Conservation (phyloP, 2,329 filamentous ascomycete species). For the Neopestalotiopsis clavispora region DNA sequence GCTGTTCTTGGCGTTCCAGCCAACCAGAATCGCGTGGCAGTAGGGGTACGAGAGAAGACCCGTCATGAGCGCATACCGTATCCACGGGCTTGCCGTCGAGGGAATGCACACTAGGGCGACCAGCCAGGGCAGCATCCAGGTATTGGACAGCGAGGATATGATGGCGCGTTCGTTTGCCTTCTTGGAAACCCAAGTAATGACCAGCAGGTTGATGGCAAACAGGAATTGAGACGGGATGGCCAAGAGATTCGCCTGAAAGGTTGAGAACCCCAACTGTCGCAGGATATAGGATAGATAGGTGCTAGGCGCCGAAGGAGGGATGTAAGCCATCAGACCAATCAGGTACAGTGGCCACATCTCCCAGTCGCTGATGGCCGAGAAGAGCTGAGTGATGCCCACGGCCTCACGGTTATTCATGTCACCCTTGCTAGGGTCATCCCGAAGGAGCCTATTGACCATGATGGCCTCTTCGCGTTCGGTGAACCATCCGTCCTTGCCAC, state of each 20-base stretch:
- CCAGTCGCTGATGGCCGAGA: slow-evolving; percentile 58
- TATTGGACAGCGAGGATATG: slow-evolving; percentile 49
- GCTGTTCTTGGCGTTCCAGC: slow-evolving; percentile 52
- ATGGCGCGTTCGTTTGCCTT: slow-evolving; percentile 48
- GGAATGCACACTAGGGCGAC: slow-evolving; percentile 47
- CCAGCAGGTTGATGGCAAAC: slow-evolving; percentile 46
- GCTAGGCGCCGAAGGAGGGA: slow-evolving; percentile 53
- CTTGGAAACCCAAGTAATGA: slow-evolving; percentile 28
- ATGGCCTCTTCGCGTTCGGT: slow-evolving; percentile 62
- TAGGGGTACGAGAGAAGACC: slow-evolving; percentile 53
- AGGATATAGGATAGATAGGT: slow-evolving; percentile 66
- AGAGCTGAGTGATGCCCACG: slow-evolving; percentile 54
- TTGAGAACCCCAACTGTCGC: slow-evolving; percentile 60
- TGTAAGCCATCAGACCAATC: slow-evolving; percentile 57
- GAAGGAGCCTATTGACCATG: slow-evolving; percentile 61
- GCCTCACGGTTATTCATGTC: slow-evolving; percentile 66
- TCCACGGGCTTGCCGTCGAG: slow-evolving; percentile 43
- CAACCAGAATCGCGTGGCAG: slow-evolving; percentile 52
- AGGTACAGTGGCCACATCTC: slow-evolving; percentile 54
- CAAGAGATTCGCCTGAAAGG: slow-evolving; percentile 67
- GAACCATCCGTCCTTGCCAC: slow-evolving; percentile 63
- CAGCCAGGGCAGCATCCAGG: slow-evolving; percentile 56
- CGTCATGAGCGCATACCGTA: slow-evolving; percentile 43
- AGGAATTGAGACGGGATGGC: slow-evolving; percentile 59
- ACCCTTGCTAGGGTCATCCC: slow-evolving; percentile 65